Evolutionary conservation across 495 filamentous ascomycete species (phyloP), one percentile per base, ranked within the genome.

Genomic region (Sordaria brevicollis): DNA sequence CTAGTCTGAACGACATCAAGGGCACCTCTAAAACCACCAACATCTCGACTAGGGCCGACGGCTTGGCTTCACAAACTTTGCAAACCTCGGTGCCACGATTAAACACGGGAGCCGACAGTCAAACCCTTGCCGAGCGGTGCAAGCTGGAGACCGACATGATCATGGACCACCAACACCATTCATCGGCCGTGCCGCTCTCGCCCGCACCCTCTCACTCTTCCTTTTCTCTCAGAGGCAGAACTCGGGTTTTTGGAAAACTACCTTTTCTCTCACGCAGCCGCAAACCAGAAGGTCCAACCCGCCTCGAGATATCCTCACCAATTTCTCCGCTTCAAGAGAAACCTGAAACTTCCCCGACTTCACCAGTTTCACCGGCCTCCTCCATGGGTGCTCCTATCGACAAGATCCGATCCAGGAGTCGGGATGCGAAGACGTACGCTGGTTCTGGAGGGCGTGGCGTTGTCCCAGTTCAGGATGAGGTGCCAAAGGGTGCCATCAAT

Each of bases 401-500:
- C 21, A 41, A 29, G 65, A 66, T 76, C 71, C 79, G 73, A 66
- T 71, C 67, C 57, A 69, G 68, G 71, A 75, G 70, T 43, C 66
- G 74, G 68, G 78, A 80, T 31, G 71, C 70, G 29, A 43, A 33
- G 21, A 68, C 66, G 25, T 29, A 31, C 29, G 17, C 39, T 37
- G 25, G 34, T 13, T 67, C 76, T 17, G 77, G 74, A 39, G 77
- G 76, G 2, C 73, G 70, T 29, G 83, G 83, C 0, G 79, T 86
- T 54, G 84, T 89, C 5, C 89, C 90, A 67, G 5, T 62, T 31
- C 88, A 89, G 37, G 88, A 85, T 57, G 93, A 96, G 83, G 92
- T 92, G 3, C 93, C 93, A 9, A 82, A 90, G 3, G 93, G 92
- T n/a, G 92, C 93, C 34, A 88, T 92, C 73, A 96, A 96, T 83